These are phyloP conservation scores for Termitomyces sp. DNA, from an alignment of 768 basidiomycete genomes.

Conservation along the genomic window DNA sequence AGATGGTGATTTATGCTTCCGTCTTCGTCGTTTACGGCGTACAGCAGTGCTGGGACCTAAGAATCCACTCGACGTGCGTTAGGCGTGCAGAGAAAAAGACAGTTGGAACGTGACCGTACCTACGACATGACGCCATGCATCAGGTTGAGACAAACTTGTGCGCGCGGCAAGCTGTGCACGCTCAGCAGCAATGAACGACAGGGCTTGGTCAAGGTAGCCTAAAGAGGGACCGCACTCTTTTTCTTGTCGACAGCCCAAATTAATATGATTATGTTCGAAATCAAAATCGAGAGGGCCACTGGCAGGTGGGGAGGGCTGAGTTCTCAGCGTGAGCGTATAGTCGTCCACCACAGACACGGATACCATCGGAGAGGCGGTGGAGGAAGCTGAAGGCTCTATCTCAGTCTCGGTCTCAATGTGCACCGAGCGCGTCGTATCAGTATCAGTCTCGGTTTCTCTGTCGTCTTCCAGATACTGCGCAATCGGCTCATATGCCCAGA, in stretches of 20 bases:
- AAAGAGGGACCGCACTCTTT: conserved; percentile 52
- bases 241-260: background rate
- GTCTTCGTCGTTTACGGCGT: conserved; percentile 29
- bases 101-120: conserved; percentile 22
- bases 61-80: conserved; percentile 12
- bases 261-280: background rate
- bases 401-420: conserved; percentile 24
- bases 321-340: conserved; percentile 8
- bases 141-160: conserved; percentile 21
- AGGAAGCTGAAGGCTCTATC: conserved; percentile 6
- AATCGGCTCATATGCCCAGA: conserved; percentile 57
- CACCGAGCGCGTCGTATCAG: conserved; percentile 35
- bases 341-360: conserved; percentile 1
- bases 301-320: conserved; percentile 9
- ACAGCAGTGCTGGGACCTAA: conserved; percentile 17
- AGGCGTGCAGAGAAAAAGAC: background rate
- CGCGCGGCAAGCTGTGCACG: conserved; percentile 52
- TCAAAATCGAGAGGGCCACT: background rate
- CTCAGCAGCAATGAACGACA: conserved; percentile 73
- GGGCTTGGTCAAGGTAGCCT: conserved; percentile 65
- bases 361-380: background rate
- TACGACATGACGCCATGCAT: conserved; percentile 32
- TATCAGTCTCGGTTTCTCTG: conserved; percentile 13
- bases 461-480: conserved; percentile 43
- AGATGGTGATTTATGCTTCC: conserved; percentile 6